Percentiles rank a stretch among this genome's conserved stretches.
Conservation (phyloP, 2,329 filamentous ascomycete genomes). For the Pseudocercospora eumusae region DNA sequence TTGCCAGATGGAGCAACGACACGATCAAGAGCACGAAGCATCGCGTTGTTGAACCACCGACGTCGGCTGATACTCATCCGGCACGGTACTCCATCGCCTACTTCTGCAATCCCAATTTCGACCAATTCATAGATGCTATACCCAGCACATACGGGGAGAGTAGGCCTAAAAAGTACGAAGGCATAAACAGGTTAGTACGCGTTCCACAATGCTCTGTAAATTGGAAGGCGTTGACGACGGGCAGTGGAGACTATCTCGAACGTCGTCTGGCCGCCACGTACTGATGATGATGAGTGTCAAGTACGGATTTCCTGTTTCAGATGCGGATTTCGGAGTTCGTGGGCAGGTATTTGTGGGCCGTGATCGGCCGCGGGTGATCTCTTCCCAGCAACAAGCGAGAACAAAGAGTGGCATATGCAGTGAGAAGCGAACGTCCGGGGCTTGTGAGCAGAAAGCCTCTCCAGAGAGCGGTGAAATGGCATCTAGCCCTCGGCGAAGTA, state of each 20-base stretch:
- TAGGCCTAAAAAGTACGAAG: constrained; percentile 73
- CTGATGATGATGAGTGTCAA: constrained; percentile 22
- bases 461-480: background rate
- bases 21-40: constrained; percentile 88
- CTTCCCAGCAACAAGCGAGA: background rate
- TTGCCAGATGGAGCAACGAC: constrained; percentile 80
- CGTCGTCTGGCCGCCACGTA: constrained; percentile 73
- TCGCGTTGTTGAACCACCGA: constrained; percentile 81
- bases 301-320: background rate
- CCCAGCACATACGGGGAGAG: constrained; percentile 71
- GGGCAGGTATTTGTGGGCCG: background rate
- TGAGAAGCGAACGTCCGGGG: background rate
- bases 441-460: constrained; percentile 2
- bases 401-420: background rate
- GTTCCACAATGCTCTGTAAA: background rate
- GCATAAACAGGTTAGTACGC: constrained; percentile 57
- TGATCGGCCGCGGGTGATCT: constrained; percentile 8
- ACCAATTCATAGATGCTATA: constrained; percentile 73
- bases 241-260: constrained; percentile 75
- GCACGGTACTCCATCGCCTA: constrained; percentile 77
- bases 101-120: constrained; percentile 85
- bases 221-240: constrained; percentile 7
- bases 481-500: background rate
- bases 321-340: constrained; percentile 13
- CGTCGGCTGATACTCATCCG: constrained; percentile 62